Conservation (phyloP, 495 filamentous ascomycete genomes). For the Xylaria castorea region DNA sequence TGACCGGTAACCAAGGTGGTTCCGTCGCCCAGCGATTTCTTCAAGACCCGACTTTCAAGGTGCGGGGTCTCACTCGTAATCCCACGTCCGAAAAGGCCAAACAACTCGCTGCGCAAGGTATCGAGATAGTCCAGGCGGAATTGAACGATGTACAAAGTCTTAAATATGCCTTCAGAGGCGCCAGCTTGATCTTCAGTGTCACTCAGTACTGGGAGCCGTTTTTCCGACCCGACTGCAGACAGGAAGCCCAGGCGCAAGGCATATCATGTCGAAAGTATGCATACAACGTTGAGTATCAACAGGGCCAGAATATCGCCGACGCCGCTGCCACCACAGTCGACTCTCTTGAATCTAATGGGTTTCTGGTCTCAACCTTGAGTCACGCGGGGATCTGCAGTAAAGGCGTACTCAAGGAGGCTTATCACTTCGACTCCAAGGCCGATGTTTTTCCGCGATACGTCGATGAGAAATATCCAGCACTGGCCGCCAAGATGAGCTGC, state of each 20-base stretch:
- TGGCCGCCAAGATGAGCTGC: constrained; percentile 11
- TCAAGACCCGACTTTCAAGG: constrained; percentile 38
- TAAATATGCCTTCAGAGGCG: constrained; percentile 49
- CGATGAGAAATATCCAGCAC: constrained; percentile 7
- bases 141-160: constrained; percentile 50
- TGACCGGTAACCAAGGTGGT: constrained; percentile 54
- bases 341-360: neutral
- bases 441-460: constrained; percentile 8
- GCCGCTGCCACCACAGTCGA: constrained; percentile 1
- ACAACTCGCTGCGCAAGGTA: constrained; percentile 47
- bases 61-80: constrained; percentile 58
- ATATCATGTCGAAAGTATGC: constrained; percentile 15
- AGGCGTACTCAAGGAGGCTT: constrained; percentile 1
- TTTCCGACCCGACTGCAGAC: constrained; percentile 27
- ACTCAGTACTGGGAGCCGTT: constrained; percentile 60
- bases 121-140: constrained; percentile 52
- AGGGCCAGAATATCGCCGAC: constrained; percentile 5
- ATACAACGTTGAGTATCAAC: constrained; percentile 9
- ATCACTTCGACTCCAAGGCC: constrained; percentile 16
- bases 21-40: constrained; percentile 51
- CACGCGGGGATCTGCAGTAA: constrained; percentile 2
- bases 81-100: constrained; percentile 46
- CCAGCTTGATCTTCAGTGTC: constrained; percentile 57
- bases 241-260: constrained; percentile 10
- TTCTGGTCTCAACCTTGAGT: constrained; percentile 10